Evolutionary conservation across 2,329 filamentous ascomycete species (phyloP), one percentile per base, ranked within the genome.

Genomic region (Conoideocrella luteorostrata): DNA sequence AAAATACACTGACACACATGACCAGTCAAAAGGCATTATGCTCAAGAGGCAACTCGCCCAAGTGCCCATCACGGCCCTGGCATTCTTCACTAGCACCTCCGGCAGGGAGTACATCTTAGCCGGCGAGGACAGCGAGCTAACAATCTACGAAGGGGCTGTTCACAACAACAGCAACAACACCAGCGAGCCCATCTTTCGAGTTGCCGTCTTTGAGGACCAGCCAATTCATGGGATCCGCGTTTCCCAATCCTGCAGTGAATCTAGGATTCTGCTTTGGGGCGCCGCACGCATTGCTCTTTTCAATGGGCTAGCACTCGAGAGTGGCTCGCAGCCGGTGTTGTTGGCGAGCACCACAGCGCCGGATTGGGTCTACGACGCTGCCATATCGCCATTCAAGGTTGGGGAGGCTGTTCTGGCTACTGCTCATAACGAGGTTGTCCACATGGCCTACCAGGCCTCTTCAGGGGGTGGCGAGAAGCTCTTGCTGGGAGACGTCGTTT

Each of bases 391-490:
- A 5, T 58, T 60, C 33, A 56, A 64, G 22, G 47, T 53, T 2
- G 56, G 57, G 22, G 59, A 64, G 10, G 80, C 77, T 13, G 79
- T 80, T 13, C 63, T 93, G 10, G 71, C 94, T 13, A 95, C 89
- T 2, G 88, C 91, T 2, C 90, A 97, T 63, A 96, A 97, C 70
- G 83, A 88, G 39, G 70, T 94, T 5, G 62, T 87, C 6, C 70
- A 71, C 23, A 60, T 85, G 17, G 54, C 50, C 9, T 48, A 60
- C 5, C 52, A 64, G n/a, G 46, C 57, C 21, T 46, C 56, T 6
- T 54, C 56, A 17, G 50, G 44, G 11, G 44, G 40, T 1, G 59
- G 73, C 12, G 48, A 68, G 2, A 65, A 82, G 12, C 3, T 46
- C 5, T 11, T 18, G 3, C 26, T 41, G 2, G 71, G 72, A 5